Evolutionary conservation across 108 stramenopile species (phyloP), one percentile per base, ranked within the genome.

Genomic region (Discostella stelligeroides): DNA sequence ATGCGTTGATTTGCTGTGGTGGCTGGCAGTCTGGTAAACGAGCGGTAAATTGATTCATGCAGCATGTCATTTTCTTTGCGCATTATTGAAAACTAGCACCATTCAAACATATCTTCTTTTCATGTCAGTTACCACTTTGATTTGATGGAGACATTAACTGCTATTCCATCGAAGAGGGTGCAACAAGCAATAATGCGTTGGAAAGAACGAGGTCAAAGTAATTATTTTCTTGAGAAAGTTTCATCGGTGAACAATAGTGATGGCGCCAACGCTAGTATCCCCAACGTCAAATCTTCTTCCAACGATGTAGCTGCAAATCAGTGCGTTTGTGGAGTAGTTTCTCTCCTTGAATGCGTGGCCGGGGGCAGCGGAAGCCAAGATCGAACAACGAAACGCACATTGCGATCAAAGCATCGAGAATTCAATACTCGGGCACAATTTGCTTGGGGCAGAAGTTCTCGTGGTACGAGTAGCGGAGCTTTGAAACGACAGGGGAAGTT

Each of bases 81-180:
- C 21, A 28, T 17, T 17, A 46, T 46, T 7, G 15, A 49, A 1
- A 49, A 49, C 23, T 49, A 49, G 20, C 10, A 6, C 48, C 17
- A 49, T 23, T 18, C 48, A 18, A 7, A 49, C 2, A 49, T 7
- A 18, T 18, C 17, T 23, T 9, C 3, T 47, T 37, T 43, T n/a
- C n/a, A n/a, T n/a, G n/a, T 28, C 54, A 78, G 84, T 42, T 93
- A 93, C 59, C 92, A 93, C 70, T 90, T 90, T 70, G 89, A 93
- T 77, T 66, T 93, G 38, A 81, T 85, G 12, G 86, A 86, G 57
- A 73, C 82, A 13, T 50, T 85, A 41, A 76, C 72, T 18, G 51
- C 54, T 8, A 40, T 69, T 11, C 63, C 70, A 12, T 17, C 55
- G 42, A 41, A 47, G 12, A 62, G 50, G 34, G 24, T 40, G 21